These are phyloP conservation scores for Penicillium nucicola DNA, from an alignment of 495 filamentous ascomycete genomes.

Conservation along the genomic window DNA sequence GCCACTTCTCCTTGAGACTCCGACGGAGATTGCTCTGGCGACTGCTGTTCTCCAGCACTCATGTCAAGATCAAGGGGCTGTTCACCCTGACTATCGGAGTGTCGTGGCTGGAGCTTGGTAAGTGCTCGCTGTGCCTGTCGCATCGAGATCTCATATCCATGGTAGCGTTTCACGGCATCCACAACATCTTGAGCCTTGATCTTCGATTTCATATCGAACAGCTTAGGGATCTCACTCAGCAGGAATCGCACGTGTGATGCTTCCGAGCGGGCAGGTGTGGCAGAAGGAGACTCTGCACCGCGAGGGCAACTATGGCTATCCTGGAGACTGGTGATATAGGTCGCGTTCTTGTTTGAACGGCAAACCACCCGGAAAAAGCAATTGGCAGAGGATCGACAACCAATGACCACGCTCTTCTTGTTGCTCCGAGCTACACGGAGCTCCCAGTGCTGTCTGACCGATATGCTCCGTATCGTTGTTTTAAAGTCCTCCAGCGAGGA, in stretches of 20 bases:
- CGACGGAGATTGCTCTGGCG: slow-evolving; percentile 17
- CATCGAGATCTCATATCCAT: slow-evolving; percentile 47
- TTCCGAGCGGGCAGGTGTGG: slow-evolving; percentile 42
- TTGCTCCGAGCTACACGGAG: slow-evolving; percentile 45
- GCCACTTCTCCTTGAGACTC: slow-evolving; percentile 18
- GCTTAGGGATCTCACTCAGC: slow-evolving; percentile 43
- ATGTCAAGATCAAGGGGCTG: slow-evolving; percentile 14
- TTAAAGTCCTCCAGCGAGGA: slow-evolving; percentile 44
- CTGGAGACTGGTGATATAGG: slow-evolving; percentile 46
- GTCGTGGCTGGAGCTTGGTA: slow-evolving; percentile 37
- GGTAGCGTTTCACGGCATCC: slow-evolving; percentile 44
- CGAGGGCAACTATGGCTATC: slow-evolving; percentile 43
- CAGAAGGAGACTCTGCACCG: slow-evolving; percentile 29
- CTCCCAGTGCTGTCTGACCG: slow-evolving; percentile 47
- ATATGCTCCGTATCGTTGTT: slow-evolving; percentile 41
- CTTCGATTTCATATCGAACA: slow-evolving; percentile 42
- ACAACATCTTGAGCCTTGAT: slow-evolving; percentile 43
- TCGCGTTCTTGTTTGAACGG: slow-evolving; percentile 46
- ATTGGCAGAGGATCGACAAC: slow-evolving; percentile 40
- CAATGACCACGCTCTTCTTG: slow-evolving; percentile 47
- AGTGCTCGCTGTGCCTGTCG: slow-evolving; percentile 46
- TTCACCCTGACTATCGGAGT: slow-evolving; percentile 22
- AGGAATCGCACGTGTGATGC: slow-evolving; percentile 48
- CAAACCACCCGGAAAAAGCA: slow-evolving; percentile 47
- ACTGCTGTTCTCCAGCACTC: slow-evolving; percentile 19